A percentile compares a stretch with the other conserved stretches of the same genome.
Conservation (phyloP, 2,329 filamentous ascomycete genomes). For the Pseudogymnoascus sp. region DNA sequence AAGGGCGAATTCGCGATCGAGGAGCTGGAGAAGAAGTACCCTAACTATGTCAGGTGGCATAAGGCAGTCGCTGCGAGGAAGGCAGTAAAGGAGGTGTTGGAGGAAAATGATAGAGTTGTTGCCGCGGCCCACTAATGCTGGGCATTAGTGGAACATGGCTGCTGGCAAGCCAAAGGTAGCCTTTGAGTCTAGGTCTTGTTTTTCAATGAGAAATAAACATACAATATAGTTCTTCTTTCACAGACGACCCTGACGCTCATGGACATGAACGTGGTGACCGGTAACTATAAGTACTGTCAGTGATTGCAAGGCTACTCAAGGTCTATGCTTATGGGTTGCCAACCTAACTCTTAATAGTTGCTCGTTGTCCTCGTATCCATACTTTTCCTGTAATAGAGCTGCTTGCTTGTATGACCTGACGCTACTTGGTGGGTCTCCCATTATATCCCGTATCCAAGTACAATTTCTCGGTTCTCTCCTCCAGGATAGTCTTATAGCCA, state of each 20-base stretch:
- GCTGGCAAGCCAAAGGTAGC: background rate
- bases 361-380: background rate
- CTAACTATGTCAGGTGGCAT: slow-evolving; percentile 10
- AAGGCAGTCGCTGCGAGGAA: slow-evolving; percentile 12
- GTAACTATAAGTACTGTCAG: background rate
- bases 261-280: background rate
- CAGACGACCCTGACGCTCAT: background rate
- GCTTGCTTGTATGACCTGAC: background rate
- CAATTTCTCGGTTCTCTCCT: background rate
- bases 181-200: too few relatives aligned
- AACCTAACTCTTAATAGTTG: background rate
- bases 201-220: background rate
- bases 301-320: background rate
- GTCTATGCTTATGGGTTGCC: background rate
- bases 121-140: background rate
- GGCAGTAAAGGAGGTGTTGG: slow-evolving; percentile 16
- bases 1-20: background rate
- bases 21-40: slow-evolving; percentile 14
- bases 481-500: background rate
- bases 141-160: background rate
- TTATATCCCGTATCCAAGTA: background rate
- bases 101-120: slow-evolving; percentile 8
- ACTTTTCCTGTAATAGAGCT: background rate
- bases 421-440: background rate
- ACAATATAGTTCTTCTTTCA: background rate